Base-by-base conservation (phyloP, 176 grass and related monocot species). In the Dactylis glomerata region DNA sequence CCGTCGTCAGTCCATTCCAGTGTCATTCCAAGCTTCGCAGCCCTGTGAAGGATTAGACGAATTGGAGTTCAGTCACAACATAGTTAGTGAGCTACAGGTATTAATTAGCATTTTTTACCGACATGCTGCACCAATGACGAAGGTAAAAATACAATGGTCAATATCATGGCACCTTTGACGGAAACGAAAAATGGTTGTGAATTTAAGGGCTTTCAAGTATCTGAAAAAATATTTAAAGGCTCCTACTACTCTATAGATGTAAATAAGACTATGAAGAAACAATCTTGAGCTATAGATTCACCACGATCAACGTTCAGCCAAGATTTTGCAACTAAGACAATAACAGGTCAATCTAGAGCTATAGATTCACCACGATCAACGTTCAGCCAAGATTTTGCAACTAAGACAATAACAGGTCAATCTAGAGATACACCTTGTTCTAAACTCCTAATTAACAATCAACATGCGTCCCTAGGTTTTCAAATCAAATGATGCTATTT, bases 1-100 rank as follows among this genome's bases (percentile, higher is more conserved):
- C 96, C 92, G 3, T 92, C 84, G n/a, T 88, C 74, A 0, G 66
- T 89, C 96, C 97, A 99, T 68, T 99, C 88, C 47, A 99, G 86
- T 64, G 80, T 96, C 91, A 99, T 94, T 17, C 96, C 91, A 1
- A 99, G 87, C 55, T 78, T 78, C 20, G 75, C 56, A 23, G 96
- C 91, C 81, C 96, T 99, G 66, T 8, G 13, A 52, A 58, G 5
- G 4, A 52, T 44, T 14, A 4, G 8, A 4, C 16, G 36, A 19
- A 2, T 73, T 6, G 13, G 33, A 46, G 9, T 38, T 67, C 37
- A 78, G 65, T 42, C 3, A 10, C 13, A 82, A 34, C 78, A 77
- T 41, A 38, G 10, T 14, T 8, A 16, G 10, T 78, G 6, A 33
- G 1, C 17, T 37, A 37, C 7, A 44, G 9, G 3, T 41, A 19